Evolutionary conservation across 2,329 filamentous ascomycete species (phyloP), one percentile per base, ranked within the genome.

Genomic region (Aspergillus alliaceus): DNA sequence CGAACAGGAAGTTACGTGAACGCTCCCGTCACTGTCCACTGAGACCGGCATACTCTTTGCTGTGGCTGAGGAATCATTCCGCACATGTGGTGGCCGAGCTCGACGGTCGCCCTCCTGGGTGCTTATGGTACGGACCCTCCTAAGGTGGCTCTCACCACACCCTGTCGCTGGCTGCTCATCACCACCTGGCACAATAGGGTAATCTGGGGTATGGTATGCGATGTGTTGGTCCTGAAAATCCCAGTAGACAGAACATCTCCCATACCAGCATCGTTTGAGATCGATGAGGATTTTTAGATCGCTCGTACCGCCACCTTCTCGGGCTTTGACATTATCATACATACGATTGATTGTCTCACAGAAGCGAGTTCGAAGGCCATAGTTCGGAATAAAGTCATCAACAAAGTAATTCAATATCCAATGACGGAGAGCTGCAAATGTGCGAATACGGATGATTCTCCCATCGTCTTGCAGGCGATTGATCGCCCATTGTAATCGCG

Each of bases 371-470:
- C 93, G 87, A 31, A 98, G 80, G 44, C 84, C 79, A 69, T 89
- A 87, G 69, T 93, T 86, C 24, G 88, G 76, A 39, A 96, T 85
- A 71, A 96, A 99, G 71, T 99, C 95, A 70, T 99, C 95, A 54
- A 90, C 83, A 65, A 98, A 99, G 74, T 99, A 99, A 73, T 99
- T 99, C 60, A 99, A 77, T 56, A 98, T 93, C 95, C 95, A 99
- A 74, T 99, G 95, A 56, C 95, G 87, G 44, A 98, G 82, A 7
- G 95, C 95, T 25, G 97, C 95, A 77, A 98, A 99, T 0, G 93
- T 96, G 40, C 95, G 86, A 15, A 99, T 96, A 50, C 93, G 86
- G n/a, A 97, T 95, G 52, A 99, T 91, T 70, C 92, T 90, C 37
- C 95, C 95, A 56, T 88, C 86, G 71, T 97, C 91, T 69, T 96